Evolutionary conservation across 345 rosid species (phyloP).

Genomic region (Lepidium aucheri): DNA sequence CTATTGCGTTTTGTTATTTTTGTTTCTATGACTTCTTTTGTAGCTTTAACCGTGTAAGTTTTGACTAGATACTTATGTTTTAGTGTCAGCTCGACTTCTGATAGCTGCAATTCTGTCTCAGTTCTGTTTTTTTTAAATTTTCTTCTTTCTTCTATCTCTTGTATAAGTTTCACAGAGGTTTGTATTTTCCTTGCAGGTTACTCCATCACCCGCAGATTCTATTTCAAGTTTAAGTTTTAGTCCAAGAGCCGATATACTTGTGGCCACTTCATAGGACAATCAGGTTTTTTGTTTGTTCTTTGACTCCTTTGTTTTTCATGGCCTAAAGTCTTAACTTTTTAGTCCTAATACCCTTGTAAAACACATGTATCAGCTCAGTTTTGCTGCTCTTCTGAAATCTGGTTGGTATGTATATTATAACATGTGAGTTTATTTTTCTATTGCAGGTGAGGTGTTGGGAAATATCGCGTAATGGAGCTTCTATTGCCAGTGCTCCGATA

Average conservation of each 20-base stretch:
- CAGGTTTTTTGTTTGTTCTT: slow-evolving; percentile 46
- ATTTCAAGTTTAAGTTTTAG: slow-evolving; percentile 85
- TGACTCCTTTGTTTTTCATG: neutral
- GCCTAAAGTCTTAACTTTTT: neutral
- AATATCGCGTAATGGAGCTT: slow-evolving; percentile 47
- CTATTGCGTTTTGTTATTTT: too few relatives aligned
- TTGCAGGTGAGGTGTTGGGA: slow-evolving; percentile 92
- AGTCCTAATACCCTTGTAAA: neutral
- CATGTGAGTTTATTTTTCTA: neutral
- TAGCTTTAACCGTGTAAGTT: neutral
- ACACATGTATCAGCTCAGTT: neutral
- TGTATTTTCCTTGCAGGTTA: slow-evolving; percentile 37
- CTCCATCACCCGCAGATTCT: slow-evolving; percentile 73
- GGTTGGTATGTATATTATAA: neutral
- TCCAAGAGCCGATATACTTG: slow-evolving; percentile 74
- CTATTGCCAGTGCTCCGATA: slow-evolving; percentile 49
- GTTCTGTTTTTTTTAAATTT: neutral
- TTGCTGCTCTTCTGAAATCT: neutral
- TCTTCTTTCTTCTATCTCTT: neutral
- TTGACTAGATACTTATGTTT: neutral
- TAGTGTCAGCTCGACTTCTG: neutral
- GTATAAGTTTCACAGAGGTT: neutral
- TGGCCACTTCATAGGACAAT: slow-evolving; percentile 92
- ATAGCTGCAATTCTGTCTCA: too few relatives aligned
- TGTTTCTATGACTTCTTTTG: neutral